Base-by-base conservation (phyloP, 345 rosid species). In the Ricinus communis region DNA sequence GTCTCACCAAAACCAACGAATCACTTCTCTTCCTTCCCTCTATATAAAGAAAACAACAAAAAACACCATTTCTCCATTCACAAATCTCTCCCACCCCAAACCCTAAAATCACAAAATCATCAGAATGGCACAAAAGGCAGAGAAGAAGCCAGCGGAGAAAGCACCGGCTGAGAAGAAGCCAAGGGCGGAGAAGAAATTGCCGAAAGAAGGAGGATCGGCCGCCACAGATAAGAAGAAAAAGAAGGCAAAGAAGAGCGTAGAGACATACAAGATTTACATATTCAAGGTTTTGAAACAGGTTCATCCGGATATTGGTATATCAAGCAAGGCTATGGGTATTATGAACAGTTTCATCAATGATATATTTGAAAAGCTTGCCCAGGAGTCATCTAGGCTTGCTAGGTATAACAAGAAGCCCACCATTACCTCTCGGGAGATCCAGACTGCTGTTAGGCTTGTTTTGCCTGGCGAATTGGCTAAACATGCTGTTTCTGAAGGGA, bases 211-310 rank as follows among this genome's bases (percentile, higher is more conserved):
- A 15, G 69, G 60, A 9, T 28, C 62, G 0, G 28, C 45, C 8
- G 54, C 41, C 4, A 4, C 4, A 16, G 78, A 63, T 3, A 64
- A 75, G 65, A 70, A 75, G 79, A 75, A 56, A 53, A 75, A 70
- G 79, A 75, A 1, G 53, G 0, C 62, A 2, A 76, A 76, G 79
- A 76, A 64, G 74, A 76, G 54, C 66, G 71, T 76, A 18, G 77
- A 74, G 66, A 74, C 77, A 0, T 74, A 76, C 66, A 76, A 70
- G 74, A 76, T 76, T 19, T 65, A 70, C 55, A 76, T 70, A 25
- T 76, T 76, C 67, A 76, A 76, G 66, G 79, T 70, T 0, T 36
- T 76, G 66, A 70, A 76, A 59, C 74, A 76, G 12, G 79, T 70
- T 5, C 79, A 76, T 16, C 79, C 79, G 49, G 77, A 74, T 27